Evolutionary conservation across 2,329 filamentous ascomycete species (phyloP).

Genomic region (Penicillium polonicum): DNA sequence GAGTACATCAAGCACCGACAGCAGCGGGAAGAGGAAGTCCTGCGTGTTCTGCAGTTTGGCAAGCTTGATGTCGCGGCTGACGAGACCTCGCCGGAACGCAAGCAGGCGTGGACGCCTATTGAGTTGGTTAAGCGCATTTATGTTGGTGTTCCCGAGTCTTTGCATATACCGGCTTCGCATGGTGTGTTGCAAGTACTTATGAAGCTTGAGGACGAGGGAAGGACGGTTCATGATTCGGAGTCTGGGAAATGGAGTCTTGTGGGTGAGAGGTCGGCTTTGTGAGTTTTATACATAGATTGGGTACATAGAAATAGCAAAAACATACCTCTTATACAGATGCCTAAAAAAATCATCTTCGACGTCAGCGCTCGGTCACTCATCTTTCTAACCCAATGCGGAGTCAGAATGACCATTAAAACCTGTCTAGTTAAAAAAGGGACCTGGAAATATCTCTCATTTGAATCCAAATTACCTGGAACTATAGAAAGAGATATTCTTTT

Average conservation of each 20-base stretch:
- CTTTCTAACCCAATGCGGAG: not conserved
- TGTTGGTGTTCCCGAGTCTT: constrained; percentile 68
- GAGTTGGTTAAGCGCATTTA: constrained; percentile 90
- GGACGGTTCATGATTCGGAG: constrained; percentile 47
- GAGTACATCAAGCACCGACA: constrained; percentile 84
- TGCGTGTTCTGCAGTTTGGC: constrained; percentile 59
- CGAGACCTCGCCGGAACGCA: constrained; percentile 37
- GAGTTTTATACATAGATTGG: not conserved
- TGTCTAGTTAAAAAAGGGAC: not conserved
- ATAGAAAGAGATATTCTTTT: not conserved
- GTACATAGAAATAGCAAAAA: not conserved
- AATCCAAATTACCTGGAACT: not conserved
- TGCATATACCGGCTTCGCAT: constrained; percentile 72
- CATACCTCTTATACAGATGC: not conserved
- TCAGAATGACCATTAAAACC: not conserved
- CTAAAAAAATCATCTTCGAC: not conserved
- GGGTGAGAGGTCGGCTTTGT: constrained; percentile 33
- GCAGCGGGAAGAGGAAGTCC: constrained; percentile 74
- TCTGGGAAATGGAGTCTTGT: constrained; percentile 34
- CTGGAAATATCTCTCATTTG: not conserved
- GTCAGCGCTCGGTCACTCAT: not conserved
- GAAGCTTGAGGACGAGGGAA: constrained; percentile 75
- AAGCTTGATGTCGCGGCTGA: constrained; percentile 33
- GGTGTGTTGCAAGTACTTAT: constrained; percentile 75
- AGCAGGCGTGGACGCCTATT: constrained; percentile 63